Conservation (phyloP, 1,284 basidiomycete species). For the Tilletia indica region DNA sequence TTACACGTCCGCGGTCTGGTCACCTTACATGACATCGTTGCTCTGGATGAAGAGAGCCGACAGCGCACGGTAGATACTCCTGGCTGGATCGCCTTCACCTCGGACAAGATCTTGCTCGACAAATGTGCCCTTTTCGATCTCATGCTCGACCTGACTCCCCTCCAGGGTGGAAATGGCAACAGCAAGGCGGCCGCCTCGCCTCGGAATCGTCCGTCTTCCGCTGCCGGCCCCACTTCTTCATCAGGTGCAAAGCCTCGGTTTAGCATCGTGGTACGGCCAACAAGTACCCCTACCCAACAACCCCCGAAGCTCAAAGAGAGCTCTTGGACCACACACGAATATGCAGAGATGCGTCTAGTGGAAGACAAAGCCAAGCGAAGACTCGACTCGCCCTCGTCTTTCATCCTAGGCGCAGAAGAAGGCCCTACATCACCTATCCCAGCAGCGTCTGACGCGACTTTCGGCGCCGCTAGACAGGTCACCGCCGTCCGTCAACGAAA, state of each 20-base stretch:
- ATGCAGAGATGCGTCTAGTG: conserved; percentile 34
- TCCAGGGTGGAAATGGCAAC: conserved; percentile 4
- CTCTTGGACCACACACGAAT: conserved; percentile 43
- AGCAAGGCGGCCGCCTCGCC: background rate
- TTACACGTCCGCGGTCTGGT: conserved; percentile 37
- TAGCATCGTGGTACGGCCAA: background rate
- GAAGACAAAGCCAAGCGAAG: background rate
- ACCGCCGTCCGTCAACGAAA: background rate
- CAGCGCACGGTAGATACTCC: background rate
- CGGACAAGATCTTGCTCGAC: conserved; percentile 44
- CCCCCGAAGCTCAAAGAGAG: conserved; percentile 27
- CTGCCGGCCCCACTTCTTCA: background rate
- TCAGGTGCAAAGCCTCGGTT: background rate
- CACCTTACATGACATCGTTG: conserved; percentile 41
- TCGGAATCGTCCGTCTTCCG: background rate
- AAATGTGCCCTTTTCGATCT: conserved; percentile 42
- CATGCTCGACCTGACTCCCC: conserved; percentile 39
- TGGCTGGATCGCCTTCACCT: conserved; percentile 46
- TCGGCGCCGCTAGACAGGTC: too few species aligned
- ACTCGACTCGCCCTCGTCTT: background rate
- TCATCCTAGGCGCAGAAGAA: background rate
- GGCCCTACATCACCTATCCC: background rate
- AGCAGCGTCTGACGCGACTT: background rate
- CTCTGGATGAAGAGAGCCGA: conserved; percentile 30
- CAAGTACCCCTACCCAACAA: conserved; percentile 22